Conservation (phyloP, 139 green algal genomes). For the Micractinium sp. region DNA sequence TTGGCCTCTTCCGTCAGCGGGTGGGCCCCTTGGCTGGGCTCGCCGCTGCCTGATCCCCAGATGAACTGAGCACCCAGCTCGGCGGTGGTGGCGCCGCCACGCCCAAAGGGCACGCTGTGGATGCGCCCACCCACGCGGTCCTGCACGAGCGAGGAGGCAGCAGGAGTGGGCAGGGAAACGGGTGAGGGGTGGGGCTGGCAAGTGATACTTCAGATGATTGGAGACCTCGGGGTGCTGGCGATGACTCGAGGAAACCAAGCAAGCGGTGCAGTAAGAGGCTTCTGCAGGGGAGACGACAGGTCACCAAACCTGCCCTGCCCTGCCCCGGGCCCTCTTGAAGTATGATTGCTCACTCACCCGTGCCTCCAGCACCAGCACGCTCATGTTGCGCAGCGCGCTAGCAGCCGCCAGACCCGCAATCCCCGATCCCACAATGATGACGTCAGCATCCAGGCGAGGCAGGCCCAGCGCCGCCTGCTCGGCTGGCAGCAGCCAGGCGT, state of each 20-base stretch:
- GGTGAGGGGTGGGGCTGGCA: background rate
- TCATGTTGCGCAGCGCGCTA: background rate
- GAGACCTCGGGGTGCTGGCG: background rate
- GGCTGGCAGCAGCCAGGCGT: background rate
- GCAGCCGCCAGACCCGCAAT: conserved; percentile 15
- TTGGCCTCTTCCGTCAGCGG: conserved; percentile 1
- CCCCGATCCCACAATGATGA: conserved; percentile 18
- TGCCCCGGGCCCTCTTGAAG: background rate
- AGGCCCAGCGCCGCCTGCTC: background rate
- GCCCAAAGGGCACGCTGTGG: conserved; percentile 1
- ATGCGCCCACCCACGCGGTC: conserved; percentile 25
- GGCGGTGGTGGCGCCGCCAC: background rate
- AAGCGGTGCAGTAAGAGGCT: background rate
- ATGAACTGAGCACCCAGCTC: conserved; percentile 27
- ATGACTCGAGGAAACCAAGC: background rate
- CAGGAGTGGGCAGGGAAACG: background rate
- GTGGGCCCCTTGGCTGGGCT: background rate
- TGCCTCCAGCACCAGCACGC: conserved; percentile 20
- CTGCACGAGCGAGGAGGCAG: too few species aligned
- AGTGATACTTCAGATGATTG: background rate
- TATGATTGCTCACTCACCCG: background rate
- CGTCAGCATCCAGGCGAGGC: background rate
- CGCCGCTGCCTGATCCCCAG: background rate
- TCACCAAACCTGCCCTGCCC: background rate
- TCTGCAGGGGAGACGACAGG: background rate